phyloP scores from a whole-genome alignment of 73 alveolate species.

The Halteria grandinella region DNA sequence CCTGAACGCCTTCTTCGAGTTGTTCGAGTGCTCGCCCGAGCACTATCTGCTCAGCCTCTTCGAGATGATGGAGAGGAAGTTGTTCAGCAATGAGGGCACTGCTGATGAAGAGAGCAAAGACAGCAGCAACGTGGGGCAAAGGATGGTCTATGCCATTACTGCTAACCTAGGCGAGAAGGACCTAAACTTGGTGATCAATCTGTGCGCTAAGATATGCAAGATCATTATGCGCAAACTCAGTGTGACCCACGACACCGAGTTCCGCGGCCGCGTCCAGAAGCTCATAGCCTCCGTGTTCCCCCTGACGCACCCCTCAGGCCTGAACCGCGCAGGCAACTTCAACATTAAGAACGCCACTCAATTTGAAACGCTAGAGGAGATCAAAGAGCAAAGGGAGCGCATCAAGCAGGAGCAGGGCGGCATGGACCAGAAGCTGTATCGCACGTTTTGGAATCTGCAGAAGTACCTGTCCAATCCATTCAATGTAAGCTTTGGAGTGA shows the following conservation, averaged over 20 bases:
- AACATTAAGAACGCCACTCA: conserved; percentile 37
- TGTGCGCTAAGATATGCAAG: conserved; percentile 65
- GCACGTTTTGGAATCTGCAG: conserved; percentile 85
- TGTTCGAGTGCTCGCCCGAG: conserved; percentile 19
- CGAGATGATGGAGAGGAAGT: not conserved
- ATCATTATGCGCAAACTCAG: conserved; percentile 71
- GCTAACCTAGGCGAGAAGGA: not conserved
- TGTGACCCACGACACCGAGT: conserved; percentile 76
- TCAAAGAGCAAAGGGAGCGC: conserved; percentile 45
- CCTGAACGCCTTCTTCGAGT: conserved; percentile 3
- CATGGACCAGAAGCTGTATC: conserved; percentile 59
- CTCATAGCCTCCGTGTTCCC: conserved; percentile 80
- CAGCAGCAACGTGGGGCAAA: no score
- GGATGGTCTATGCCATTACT: no score
- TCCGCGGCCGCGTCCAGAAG: conserved; percentile 79
- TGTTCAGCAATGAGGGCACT: not conserved
- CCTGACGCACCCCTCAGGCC: conserved; percentile 78
- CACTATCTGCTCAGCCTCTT: conserved; percentile 19
- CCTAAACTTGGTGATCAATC: not conserved
- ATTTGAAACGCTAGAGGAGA: conserved; percentile 55
- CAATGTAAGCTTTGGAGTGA: conserved; percentile 57
- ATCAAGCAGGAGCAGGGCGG: conserved; percentile 12
- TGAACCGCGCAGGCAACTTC: conserved; percentile 72
- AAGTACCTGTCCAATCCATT: conserved; percentile 84
- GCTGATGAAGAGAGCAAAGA: not conserved